These are phyloP conservation scores for Capsicum baccatum DNA, from an alignment of 257 asterid genomes.

Conservation along the genomic window DNA sequence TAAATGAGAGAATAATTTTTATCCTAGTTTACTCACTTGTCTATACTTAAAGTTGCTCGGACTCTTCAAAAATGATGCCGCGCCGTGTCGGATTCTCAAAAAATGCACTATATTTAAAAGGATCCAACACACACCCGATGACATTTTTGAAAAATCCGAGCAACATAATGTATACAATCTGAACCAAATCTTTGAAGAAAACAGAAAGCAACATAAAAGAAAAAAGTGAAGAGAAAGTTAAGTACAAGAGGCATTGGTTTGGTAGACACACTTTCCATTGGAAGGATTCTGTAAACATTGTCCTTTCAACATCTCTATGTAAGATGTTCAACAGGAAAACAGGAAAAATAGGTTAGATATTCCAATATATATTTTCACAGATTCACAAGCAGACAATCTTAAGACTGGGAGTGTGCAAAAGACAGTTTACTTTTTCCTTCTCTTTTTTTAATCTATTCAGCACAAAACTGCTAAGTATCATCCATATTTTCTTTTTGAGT, in stretches of 20 bases:
- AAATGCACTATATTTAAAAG: too few species aligned
- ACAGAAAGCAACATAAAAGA: neutral
- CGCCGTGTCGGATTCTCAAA: too few species aligned
- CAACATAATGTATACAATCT: neutral
- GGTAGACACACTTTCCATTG: constrained; percentile 38
- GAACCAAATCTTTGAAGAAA: neutral
- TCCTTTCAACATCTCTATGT: constrained; percentile 63
- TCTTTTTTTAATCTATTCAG: constrained; percentile 45
- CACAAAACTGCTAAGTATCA: constrained; percentile 36
- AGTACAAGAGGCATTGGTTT: constrained; percentile 24
- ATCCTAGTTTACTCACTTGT: too few species aligned
- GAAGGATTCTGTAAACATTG: constrained; percentile 53
- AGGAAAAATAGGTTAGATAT: constrained; percentile 54
- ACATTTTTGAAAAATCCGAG: too few species aligned
- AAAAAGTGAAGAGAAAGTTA: neutral
- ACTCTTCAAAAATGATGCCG: too few species aligned
- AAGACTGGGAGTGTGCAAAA: constrained; percentile 65
- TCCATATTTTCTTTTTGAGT: constrained; percentile 52
- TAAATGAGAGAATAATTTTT: neutral
- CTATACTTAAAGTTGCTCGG: too few species aligned
- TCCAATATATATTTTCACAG: constrained; percentile 44
- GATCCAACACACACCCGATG: too few species aligned
- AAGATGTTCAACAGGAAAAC: constrained; percentile 43
- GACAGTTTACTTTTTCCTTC: constrained; percentile 55
- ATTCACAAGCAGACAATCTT: constrained; percentile 63